A percentile compares a stretch with the other conserved stretches of the same genome.
Conservation (phyloP, 192 early-diverging fungal genomes). For the Dispira parvispora region DNA sequence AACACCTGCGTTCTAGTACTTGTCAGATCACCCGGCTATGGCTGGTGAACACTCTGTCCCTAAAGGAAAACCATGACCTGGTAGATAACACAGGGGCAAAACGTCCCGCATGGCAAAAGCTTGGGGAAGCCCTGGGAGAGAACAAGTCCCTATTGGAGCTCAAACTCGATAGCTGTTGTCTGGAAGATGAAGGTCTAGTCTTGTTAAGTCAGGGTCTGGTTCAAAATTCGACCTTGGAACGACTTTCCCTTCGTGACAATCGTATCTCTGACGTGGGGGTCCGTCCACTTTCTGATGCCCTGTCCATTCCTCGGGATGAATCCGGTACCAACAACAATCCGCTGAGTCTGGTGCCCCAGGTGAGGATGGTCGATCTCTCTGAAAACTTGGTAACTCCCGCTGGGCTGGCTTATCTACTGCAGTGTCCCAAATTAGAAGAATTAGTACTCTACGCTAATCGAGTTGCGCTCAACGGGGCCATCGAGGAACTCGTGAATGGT, state of each 20-base stretch:
- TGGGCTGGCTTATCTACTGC: background rate
- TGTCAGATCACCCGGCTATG: too few relatives aligned
- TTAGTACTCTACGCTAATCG: constrained; percentile 2
- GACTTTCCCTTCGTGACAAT: background rate
- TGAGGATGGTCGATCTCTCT: background rate
- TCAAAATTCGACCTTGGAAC: background rate
- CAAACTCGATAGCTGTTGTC: background rate
- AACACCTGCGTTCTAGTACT: too few relatives aligned
- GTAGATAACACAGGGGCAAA: too few relatives aligned
- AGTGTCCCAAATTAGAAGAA: background rate
- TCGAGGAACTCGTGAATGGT: background rate
- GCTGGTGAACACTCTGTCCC: too few relatives aligned
- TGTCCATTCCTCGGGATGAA: background rate
- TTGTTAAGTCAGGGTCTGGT: background rate
- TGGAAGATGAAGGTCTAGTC: background rate
- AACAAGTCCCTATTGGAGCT: background rate
- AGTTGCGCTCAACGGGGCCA: background rate
- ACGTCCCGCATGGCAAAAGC: too few relatives aligned
- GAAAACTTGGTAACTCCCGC: constrained; percentile 2
- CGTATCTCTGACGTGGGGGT: background rate
- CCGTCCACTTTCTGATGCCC: background rate
- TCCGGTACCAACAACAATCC: background rate
- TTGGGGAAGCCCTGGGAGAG: too few relatives aligned
- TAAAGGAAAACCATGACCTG: too few relatives aligned
- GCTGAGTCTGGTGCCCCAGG: background rate